Conservation (phyloP, 2,329 filamentous ascomycete species). For the Colletotrichum viniferum region DNA sequence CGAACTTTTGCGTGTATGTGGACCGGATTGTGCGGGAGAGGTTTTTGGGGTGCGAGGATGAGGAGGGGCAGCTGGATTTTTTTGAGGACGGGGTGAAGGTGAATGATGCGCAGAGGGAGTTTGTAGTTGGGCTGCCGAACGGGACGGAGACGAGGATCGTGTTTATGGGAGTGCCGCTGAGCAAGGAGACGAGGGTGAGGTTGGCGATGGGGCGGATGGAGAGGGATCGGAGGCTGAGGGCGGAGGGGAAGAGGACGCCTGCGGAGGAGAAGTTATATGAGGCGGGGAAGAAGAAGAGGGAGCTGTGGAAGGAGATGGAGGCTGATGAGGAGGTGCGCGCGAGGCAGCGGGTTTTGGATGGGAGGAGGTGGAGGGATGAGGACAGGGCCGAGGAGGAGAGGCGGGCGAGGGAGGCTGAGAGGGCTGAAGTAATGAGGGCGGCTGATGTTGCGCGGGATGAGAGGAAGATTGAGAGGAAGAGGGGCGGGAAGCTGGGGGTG, state of each 20-base stretch:
- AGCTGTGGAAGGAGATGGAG: not conserved
- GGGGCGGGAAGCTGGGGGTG: not conserved
- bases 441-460: not conserved
- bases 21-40: not conserved
- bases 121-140: not conserved
- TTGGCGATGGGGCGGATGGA: not conserved
- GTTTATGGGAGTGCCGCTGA: slow-evolving; percentile 8
- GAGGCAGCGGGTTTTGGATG: not conserved
- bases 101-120: not conserved
- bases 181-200: not conserved
- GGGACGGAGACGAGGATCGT: not conserved
- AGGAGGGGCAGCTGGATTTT: not conserved
- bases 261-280: not conserved
- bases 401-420: not conserved
- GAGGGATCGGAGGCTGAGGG: not conserved
- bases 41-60: not conserved
- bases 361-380: not conserved
- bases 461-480: not conserved
- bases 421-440: not conserved
- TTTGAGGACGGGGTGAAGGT: not conserved
- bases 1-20: slow-evolving; percentile 13
- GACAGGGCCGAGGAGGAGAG: not conserved
- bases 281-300: not conserved
- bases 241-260: not conserved
- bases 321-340: not conserved